Base-by-base conservation (phyloP, 2,329 filamentous ascomycete genomes). In the Colletotrichum orchidophilum region DNA sequence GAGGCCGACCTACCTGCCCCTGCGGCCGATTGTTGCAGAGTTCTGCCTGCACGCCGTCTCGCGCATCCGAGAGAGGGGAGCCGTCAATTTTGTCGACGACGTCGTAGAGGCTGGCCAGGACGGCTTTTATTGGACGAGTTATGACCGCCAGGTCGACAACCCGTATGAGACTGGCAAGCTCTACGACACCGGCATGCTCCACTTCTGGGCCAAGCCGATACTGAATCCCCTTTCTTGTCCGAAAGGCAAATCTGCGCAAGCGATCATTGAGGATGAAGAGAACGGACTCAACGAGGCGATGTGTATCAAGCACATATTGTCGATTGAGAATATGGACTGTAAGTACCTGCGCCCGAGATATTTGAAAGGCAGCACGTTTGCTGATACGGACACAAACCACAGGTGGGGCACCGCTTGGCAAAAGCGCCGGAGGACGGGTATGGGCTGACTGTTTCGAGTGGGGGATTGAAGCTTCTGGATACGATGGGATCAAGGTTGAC, bases 391-490 rank as follows among this genome's bases (percentile, higher is more conserved):
- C 2, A 9, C 46, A 24, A 9, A n/a, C 9, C 42, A 50, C 39
- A 69, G 66, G 66, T 18, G 66, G 53, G 6, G 61, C 54, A 12
- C 61, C 61, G 0, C 8, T 21, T 7, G 49, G 49, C 1, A n/a
- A 24, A n/a, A 54, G 54, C 18, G 42, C 49, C 4, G 67, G 67
- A 3, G 62, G 62, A 3, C 46, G 67, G 15, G 29, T 49, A 1
- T 70, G 63, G 63, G 62, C 67, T 5, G 63, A 70, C 50, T 70
- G 67, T 49, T 70, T 70, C 50, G 67, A 70, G 24, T 70, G 67
- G 67, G 67, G 67, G 12, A 55, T 66, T n/a, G 65, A 70, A 55
- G 63, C 67, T n/a, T 66, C 62, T 21, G 67, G 67, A 31, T 70
- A 70, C 29, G 49, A 69, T 46, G 66, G 50, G 4, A 39, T 55